These are phyloP conservation scores for Centella asiatica DNA, from an alignment of 129 eudicot species.

Conservation along the genomic window DNA sequence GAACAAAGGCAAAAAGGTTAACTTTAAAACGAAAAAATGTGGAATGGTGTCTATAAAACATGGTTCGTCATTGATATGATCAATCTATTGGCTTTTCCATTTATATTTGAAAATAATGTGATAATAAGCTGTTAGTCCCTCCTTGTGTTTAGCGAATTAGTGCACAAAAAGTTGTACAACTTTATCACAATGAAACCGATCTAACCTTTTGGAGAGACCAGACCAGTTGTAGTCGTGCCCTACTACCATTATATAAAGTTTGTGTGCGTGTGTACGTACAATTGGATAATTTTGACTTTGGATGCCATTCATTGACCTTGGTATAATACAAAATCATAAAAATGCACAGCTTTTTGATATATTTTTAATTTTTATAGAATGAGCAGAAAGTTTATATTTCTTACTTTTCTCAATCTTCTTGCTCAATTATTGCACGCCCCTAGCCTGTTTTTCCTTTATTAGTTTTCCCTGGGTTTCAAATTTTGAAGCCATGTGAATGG, in stretches of 20 bases:
- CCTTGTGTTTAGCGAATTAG: too few relatives aligned
- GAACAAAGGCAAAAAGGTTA: too few relatives aligned
- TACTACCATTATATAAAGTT: neutral
- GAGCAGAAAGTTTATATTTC: neutral
- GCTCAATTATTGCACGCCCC: too few relatives aligned
- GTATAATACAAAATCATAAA: neutral
- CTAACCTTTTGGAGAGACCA: conserved; percentile 6
- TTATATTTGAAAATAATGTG: too few relatives aligned
- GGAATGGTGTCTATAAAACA: too few relatives aligned
- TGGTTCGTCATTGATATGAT: too few relatives aligned
- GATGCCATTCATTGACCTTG: conserved; percentile 9
- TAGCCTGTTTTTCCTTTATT: too few relatives aligned
- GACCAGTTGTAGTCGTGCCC: neutral
- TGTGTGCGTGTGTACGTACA: neutral
- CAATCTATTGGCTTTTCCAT: too few relatives aligned
- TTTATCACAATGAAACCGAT: conserved; percentile 7
- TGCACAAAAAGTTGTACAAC: neutral
- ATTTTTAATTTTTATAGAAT: neutral
- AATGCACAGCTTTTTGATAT: neutral
- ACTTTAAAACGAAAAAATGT: too few relatives aligned
- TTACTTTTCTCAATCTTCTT: neutral
- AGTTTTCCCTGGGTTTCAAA: too few relatives aligned
- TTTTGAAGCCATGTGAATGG: too few relatives aligned
- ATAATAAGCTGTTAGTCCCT: neutral
- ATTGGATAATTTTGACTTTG: neutral